A percentile compares a stretch with the other conserved stretches of the same genome.
These are phyloP conservation scores for Phyllosticta citribraziliensis DNA, from an alignment of 2,329 filamentous ascomycete genomes.

Conservation along the genomic window DNA sequence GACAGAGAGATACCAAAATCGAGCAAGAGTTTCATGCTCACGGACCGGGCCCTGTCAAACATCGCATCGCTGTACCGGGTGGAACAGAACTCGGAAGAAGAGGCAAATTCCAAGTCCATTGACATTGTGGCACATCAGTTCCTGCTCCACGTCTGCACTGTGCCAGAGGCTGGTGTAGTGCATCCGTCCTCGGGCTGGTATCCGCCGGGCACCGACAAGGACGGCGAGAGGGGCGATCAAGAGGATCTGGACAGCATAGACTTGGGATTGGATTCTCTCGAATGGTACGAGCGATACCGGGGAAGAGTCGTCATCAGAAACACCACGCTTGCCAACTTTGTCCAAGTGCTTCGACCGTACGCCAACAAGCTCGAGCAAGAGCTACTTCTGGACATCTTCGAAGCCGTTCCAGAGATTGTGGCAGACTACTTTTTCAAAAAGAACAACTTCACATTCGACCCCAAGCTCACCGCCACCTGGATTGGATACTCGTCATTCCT, in stretches of 20 bases:
- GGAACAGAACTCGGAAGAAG: constrained; percentile 35
- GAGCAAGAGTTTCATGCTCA: constrained; percentile 67
- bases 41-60: constrained; percentile 60
- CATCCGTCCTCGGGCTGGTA: constrained; percentile 77
- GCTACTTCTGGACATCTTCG: constrained; percentile 70
- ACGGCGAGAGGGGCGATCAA: constrained; percentile 30
- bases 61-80: constrained; percentile 39
- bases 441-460: constrained; percentile 70
- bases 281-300: constrained; percentile 59
- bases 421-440: constrained; percentile 80
- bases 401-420: constrained; percentile 72
- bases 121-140: constrained; percentile 65
- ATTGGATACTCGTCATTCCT: constrained; percentile 86
- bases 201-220: constrained; percentile 56
- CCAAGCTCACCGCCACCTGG: constrained; percentile 88
- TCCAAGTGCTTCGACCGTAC: constrained; percentile 72
- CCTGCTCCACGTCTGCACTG: constrained; percentile 65
- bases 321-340: constrained; percentile 65
- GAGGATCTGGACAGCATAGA: constrained; percentile 42
- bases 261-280: constrained; percentile 57
- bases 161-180: constrained; percentile 60
- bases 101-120: constrained; percentile 46
- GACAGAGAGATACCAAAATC: constrained; percentile 65
- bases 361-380: constrained; percentile 72
- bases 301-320: constrained; percentile 68